A percentile compares a stretch with the other conserved stretches of the same genome.
Conservation (phyloP, 345 rosid genomes). For the Hypericum androsaemum region DNA sequence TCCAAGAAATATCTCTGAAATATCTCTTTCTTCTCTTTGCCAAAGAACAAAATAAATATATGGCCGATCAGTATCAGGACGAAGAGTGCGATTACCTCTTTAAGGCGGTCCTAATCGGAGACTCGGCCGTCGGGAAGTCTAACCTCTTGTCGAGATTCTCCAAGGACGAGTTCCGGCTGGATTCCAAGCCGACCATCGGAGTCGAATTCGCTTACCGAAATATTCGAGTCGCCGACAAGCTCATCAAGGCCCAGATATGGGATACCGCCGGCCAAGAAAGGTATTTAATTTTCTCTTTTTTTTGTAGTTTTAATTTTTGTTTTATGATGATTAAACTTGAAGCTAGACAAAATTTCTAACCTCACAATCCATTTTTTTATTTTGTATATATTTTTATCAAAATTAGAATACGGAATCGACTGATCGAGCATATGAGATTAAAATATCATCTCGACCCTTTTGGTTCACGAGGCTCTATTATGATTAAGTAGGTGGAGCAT, state of each 20-base stretch:
- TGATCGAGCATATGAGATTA: no score
- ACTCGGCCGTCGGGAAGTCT: conserved; percentile 82
- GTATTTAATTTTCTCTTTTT: conserved; percentile 17
- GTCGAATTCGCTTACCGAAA: conserved; percentile 81
- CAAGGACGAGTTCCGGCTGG: conserved; percentile 58
- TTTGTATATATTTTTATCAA: no score
- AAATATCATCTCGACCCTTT: no score
- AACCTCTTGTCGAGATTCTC: conserved; percentile 75
- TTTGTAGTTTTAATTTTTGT: not conserved
- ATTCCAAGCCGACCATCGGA: conserved; percentile 87
- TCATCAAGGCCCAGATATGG: conserved; percentile 86
- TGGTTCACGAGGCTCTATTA: no score
- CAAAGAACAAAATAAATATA: conserved; percentile 1
- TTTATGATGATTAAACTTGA: not conserved
- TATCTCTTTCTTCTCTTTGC: not conserved
- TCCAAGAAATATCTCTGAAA: no score
- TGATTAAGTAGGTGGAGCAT: no score
- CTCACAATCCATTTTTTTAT: no score
- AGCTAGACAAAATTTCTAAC: no score
- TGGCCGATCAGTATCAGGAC: conserved; percentile 42
- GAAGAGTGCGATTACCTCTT: conserved; percentile 85
- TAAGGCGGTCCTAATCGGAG: conserved; percentile 75
- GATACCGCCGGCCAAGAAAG: conserved; percentile 96
- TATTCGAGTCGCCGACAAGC: conserved; percentile 49
- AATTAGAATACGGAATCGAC: no score